These are phyloP conservation scores for Kluyveromyces sp. DNA, from an alignment of 1,139 yeast species.

Conservation along the genomic window DNA sequence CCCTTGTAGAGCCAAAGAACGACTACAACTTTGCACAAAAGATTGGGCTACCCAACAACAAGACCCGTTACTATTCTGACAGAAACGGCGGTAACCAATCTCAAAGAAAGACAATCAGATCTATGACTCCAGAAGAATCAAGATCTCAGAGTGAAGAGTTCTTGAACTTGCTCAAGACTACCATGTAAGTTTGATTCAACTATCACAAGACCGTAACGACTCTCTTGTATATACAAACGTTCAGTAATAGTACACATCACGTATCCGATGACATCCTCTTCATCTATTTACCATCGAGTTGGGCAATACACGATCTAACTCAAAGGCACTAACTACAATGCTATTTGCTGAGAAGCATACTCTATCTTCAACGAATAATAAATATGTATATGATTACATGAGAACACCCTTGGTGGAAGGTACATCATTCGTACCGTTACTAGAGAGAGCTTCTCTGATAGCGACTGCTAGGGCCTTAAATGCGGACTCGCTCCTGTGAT, in stretches of 20 bases:
- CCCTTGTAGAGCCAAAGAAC: conserved; percentile 13
- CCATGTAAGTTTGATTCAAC: not conserved
- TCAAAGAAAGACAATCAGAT: conserved; percentile 1
- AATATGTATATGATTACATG: conserved; percentile 16
- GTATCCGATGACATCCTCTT: not conserved
- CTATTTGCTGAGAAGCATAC: not conserved
- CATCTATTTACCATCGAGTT: not conserved
- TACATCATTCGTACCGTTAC: conserved; percentile 81
- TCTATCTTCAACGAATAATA: not conserved
- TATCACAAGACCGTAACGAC: not conserved
- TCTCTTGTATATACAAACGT: conserved; percentile 1
- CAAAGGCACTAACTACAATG: too few species aligned
- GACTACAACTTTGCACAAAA: conserved; percentile 4
- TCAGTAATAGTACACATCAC: not conserved
- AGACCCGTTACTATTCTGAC: conserved; percentile 1
- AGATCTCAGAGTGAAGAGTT: conserved; percentile 24
- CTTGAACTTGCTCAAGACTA: conserved; percentile 14
- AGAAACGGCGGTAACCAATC: not conserved
- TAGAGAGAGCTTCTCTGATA: conserved; percentile 72
- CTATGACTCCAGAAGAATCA: conserved; percentile 14
- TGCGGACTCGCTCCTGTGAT: conserved; percentile 92
- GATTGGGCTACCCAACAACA: conserved; percentile 3
- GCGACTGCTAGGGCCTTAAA: conserved; percentile 95
- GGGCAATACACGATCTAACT: too few species aligned
- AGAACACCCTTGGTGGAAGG: conserved; percentile 96